phyloP scores from a whole-genome alignment of 495 filamentous ascomycete species.

The Hapsidospora chrysogenum region DNA sequence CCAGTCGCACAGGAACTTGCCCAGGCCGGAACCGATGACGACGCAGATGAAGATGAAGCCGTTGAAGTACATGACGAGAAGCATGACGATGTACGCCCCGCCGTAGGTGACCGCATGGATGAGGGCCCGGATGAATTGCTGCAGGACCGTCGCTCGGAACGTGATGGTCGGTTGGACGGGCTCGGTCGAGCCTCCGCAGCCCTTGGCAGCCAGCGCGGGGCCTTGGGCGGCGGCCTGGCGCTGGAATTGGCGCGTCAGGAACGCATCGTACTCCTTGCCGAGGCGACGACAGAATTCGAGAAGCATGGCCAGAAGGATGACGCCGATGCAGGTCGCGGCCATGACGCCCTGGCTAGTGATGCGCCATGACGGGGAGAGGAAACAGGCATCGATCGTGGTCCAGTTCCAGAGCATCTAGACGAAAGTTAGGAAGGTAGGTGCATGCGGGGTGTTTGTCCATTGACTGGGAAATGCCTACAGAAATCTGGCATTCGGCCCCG shows the following conservation, averaged over 20 bases:
- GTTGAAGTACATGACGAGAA: slow-evolving; percentile 38
- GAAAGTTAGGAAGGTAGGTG: too few species aligned
- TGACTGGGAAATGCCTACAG: too few species aligned
- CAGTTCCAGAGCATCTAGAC: slow-evolving; percentile 44
- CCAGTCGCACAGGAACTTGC: slow-evolving; percentile 30
- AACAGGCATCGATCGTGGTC: slow-evolving; percentile 35
- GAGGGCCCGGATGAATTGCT: slow-evolving; percentile 30
- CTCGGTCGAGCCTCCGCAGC: slow-evolving; percentile 4
- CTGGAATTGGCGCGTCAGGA: slow-evolving; percentile 17
- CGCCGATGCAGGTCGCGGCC: slow-evolving; percentile 40
- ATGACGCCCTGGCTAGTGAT: slow-evolving; percentile 29
- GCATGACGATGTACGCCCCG: slow-evolving; percentile 40
- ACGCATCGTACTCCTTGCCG: slow-evolving; percentile 35
- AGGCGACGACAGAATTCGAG: slow-evolving; percentile 35
- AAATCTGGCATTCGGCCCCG: too few species aligned
- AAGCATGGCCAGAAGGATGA: slow-evolving; percentile 32
- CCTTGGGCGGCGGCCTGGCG: slow-evolving; percentile 6
- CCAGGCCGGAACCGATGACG: slow-evolving; percentile 31
- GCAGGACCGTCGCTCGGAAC: slow-evolving; percentile 26
- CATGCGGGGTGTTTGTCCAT: too few species aligned
- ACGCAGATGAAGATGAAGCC: slow-evolving; percentile 42
- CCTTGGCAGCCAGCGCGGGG: neutral
- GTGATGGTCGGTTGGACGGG: slow-evolving; percentile 10
- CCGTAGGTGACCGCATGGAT: slow-evolving; percentile 33
- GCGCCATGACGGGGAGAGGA: slow-evolving; percentile 30